Percentiles rank a stretch among this genome's conserved stretches.
phyloP scores from a whole-genome alignment of 1,139 yeast genomes.

The Suhomyces panamericanus region DNA sequence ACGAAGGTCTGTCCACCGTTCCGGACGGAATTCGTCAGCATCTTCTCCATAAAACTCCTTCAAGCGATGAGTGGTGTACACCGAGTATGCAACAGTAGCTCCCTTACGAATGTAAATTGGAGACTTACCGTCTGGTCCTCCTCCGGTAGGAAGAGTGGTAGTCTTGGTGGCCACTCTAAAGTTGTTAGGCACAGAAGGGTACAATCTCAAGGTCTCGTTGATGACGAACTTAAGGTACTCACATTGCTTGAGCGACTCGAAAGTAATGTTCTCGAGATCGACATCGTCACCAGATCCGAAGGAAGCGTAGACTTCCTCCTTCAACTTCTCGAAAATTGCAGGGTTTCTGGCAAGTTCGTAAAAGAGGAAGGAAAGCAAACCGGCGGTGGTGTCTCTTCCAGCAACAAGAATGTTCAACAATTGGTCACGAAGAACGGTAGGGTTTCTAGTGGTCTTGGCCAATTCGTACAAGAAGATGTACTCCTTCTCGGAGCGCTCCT shows the following conservation, averaged over 20 bases:
- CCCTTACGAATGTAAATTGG: conserved; percentile 27
- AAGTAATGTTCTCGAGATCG: conserved; percentile 19
- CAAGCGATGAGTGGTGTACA: conserved; percentile 23
- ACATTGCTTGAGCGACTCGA: conserved; percentile 26
- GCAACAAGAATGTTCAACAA: conserved; percentile 53
- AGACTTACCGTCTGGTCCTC: conserved; percentile 22
- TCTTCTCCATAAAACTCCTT: conserved; percentile 24
- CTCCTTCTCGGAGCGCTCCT: conserved; percentile 35
- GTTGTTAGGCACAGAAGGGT: conserved; percentile 29
- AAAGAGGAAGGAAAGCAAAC: conserved; percentile 48
- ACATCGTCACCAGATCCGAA: conserved; percentile 34
- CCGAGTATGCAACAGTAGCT: conserved; percentile 22
- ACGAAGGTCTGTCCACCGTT: conserved; percentile 22
- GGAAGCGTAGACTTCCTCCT: conserved; percentile 33
- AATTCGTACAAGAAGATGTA: conserved; percentile 53
- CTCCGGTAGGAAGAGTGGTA: conserved; percentile 28
- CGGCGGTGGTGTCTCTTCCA: conserved; percentile 61
- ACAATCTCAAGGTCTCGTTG: conserved; percentile 26
- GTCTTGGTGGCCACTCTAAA: conserved; percentile 25
- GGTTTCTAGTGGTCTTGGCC: conserved; percentile 51
- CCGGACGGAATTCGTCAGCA: conserved; percentile 23
- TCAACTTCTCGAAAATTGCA: conserved; percentile 37
- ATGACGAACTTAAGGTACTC: conserved; percentile 27
- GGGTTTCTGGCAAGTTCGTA: conserved; percentile 50
- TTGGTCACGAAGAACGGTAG: conserved; percentile 49